These are phyloP conservation scores for Phlegmacium glaucopus DNA, from an alignment of 768 basidiomycete genomes.

Conservation along the genomic window DNA sequence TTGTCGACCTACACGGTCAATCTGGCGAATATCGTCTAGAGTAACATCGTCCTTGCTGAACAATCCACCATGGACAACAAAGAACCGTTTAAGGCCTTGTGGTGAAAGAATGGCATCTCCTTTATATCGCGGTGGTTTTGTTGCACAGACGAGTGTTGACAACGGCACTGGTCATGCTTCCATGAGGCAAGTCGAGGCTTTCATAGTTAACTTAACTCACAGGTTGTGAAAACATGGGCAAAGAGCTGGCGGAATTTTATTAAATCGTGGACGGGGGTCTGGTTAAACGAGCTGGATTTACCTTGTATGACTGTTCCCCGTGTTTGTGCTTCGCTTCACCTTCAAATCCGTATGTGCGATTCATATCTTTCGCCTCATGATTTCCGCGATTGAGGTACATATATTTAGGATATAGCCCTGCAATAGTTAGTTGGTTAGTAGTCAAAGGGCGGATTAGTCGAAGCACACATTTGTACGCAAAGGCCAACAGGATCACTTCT, in stretches of 20 bases:
- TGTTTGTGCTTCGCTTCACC: conserved; percentile 97
- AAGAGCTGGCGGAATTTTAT: conserved; percentile 57
- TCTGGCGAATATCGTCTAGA: conserved; percentile 86
- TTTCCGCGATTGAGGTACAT: conserved; percentile 97
- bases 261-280: too few species aligned
- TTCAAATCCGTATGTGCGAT: conserved; percentile 89
- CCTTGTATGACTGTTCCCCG: conserved; percentile 93
- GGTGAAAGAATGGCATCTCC: conserved; percentile 72
- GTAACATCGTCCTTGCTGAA: conserved; percentile 97
- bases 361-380: conserved; percentile 98
- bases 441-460: background rate
- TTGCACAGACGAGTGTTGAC: conserved; percentile 78
- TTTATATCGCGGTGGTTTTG: conserved; percentile 48
- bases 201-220: conserved; percentile 41
- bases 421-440: conserved; percentile 4
- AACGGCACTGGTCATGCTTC: conserved; percentile 69
- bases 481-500: conserved; percentile 88
- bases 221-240: conserved; percentile 86
- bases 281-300: conserved; percentile 17
- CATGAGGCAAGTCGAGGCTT: background rate
- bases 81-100: conserved; percentile 82
- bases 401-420: conserved; percentile 86
- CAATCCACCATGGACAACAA: conserved; percentile 94
- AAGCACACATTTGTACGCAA: conserved; percentile 88
- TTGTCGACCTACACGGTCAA: conserved; percentile 83